These are phyloP conservation scores for Pythium diclinum DNA, from an alignment of 352 stramenopile genomes.

Conservation along the genomic window DNA sequence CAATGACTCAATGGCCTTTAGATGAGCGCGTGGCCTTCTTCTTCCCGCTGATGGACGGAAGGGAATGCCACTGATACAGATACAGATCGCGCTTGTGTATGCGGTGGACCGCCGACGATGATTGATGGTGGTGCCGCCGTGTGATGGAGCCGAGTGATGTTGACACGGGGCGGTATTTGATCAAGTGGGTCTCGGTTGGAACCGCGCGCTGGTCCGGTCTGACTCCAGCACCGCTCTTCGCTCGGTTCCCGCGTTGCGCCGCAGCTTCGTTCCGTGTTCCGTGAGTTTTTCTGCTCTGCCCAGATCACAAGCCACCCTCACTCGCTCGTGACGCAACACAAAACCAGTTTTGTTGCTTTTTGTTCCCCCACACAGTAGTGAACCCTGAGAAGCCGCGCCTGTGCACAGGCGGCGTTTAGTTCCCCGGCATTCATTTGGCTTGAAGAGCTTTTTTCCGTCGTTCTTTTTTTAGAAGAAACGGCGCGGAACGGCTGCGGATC, in stretches of 20 bases:
- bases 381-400: background rate
- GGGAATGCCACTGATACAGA: background rate
- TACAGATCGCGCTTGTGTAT: background rate
- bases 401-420: background rate
- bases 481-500: background rate
- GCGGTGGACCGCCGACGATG: background rate
- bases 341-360: slow-evolving; percentile 1
- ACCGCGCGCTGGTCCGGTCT: background rate
- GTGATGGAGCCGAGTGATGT: slow-evolving; percentile 6
- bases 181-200: background rate
- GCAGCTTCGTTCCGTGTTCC: slow-evolving; percentile 22
- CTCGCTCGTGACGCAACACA: background rate
- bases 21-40: background rate
- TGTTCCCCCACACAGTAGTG: background rate
- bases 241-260: slow-evolving; percentile 8
- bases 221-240: slow-evolving; percentile 4
- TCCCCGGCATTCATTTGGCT: slow-evolving; percentile 7
- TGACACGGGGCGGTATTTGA: background rate
- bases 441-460: slow-evolving; percentile 6
- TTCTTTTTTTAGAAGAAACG: slow-evolving; percentile 31
- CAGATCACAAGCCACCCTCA: background rate
- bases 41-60: background rate
- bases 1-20: background rate
- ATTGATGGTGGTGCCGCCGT: background rate
- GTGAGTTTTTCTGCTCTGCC: slow-evolving; percentile 8